A percentile compares a stretch with the other conserved stretches of the same genome.
These are phyloP conservation scores for Hemerocallis citrina DNA, from an alignment of 106 monocot genomes.

Conservation along the genomic window DNA sequence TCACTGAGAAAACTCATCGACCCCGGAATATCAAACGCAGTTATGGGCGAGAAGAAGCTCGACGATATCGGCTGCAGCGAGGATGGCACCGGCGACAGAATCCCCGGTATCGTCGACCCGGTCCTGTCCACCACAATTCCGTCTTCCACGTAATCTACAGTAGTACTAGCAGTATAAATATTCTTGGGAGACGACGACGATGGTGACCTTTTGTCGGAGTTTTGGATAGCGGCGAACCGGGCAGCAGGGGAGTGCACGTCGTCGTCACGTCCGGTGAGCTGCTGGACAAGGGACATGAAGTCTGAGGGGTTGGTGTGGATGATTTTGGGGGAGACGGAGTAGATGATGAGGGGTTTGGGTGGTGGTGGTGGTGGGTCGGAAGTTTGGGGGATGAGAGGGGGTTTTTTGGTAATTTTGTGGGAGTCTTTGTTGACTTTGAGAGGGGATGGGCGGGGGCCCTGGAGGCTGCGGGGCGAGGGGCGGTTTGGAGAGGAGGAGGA, in stretches of 20 bases:
- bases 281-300: constrained; percentile 49
- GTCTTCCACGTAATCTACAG: constrained; percentile 5
- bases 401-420: constrained; percentile 42
- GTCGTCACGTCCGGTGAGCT: constrained; percentile 34
- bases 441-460: constrained; percentile 56
- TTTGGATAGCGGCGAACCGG: constrained; percentile 8
- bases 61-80: constrained; percentile 33
- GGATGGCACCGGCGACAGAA: constrained; percentile 48
- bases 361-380: neutral
- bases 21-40: constrained; percentile 25
- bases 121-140: neutral
- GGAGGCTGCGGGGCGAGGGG: constrained; percentile 36
- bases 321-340: constrained; percentile 49
- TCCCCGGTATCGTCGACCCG: constrained; percentile 14
- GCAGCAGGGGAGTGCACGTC: constrained; percentile 11
- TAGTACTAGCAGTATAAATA: neutral
- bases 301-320: too few relatives aligned
- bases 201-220: neutral
- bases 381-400: neutral
- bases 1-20: constrained; percentile 26
- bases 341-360: constrained; percentile 24
- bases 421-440: constrained; percentile 44
- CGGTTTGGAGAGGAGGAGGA: too few relatives aligned
- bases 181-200: constrained; percentile 10
- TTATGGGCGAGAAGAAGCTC: constrained; percentile 34